Evolutionary conservation across 495 filamentous ascomycete species (phyloP), one percentile per base, ranked within the genome.

Genomic region (Astrothelium macrocarpum): DNA sequence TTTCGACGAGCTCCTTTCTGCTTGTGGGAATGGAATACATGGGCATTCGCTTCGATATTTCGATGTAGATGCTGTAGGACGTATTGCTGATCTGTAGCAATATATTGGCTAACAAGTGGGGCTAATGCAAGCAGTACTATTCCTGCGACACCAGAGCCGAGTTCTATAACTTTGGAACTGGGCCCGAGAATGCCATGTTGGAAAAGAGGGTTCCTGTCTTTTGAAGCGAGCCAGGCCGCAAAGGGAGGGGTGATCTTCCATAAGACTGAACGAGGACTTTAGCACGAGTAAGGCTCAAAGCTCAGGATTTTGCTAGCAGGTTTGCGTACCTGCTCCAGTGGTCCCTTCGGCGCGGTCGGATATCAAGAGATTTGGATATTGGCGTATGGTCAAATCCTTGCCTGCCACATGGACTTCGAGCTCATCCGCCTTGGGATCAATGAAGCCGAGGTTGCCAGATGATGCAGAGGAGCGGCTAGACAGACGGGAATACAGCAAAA

Each of bases 231-330:
- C 91, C 91, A 98, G 71, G 85, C 79, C 14, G 94, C 89, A 71
- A 97, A 85, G 60, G 83, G 76, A 25, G 94, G 91, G 2, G 91
- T 95, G 70, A 96, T 88, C 78, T 90, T 94, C 94, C 94, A 98
- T 18, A 95, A 77, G 23, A 93, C 90, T 88, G 62, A 60, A 59
- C 36, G 59, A 42, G 25, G 29, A 10, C 20, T 29, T 56, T 29
- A 64, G 49, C 18, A 36, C 1, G 45, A 66, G 49, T 69, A 25
- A 28, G 20, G 11, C 25, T n/a, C 20, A 9, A 29, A 28, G 32
- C 4, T 12, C 14, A 32, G n/a, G 59, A 39, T 26, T 53, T 10
- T 1, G 56, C 64, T 29, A 59, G 67, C 31, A 63, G 43, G 49
- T 56, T n/a, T 61, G 73, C 79, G 66, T 74, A 91, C 89, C 89